A percentile compares a stretch with the other conserved stretches of the same genome.
Evolutionary conservation across 2,329 filamentous ascomycete genomes (phyloP).

Genomic region (Thielaviopsis punctulata): DNA sequence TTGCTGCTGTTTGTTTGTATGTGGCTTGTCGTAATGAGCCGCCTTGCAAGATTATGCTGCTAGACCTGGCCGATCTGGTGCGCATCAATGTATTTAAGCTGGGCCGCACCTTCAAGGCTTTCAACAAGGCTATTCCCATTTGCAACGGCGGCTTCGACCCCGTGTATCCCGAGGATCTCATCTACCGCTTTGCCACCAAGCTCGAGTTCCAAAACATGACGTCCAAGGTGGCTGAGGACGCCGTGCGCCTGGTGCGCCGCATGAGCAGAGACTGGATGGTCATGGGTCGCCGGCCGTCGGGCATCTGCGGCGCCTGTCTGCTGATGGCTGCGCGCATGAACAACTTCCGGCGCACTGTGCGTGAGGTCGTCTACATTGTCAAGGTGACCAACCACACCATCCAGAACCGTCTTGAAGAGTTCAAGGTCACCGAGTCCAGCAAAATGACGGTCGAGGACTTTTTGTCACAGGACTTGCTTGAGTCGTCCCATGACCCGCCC

Average conservation of each 20-base stretch:
- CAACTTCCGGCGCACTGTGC: constrained; percentile 82
- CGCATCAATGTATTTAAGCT: constrained; percentile 83
- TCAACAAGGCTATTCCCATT: constrained; percentile 54
- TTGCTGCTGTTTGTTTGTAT: constrained; percentile 83
- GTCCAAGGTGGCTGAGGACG: constrained; percentile 73
- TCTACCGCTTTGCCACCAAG: constrained; percentile 77
- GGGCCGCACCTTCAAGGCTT: constrained; percentile 73
- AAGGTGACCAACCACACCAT: constrained; percentile 92
- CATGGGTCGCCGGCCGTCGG: constrained; percentile 79
- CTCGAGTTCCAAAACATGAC: constrained; percentile 77
- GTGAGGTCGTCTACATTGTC: constrained; percentile 94
- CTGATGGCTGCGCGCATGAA: constrained; percentile 95
- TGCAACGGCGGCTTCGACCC: constrained; percentile 48
- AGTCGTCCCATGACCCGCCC: constrained; percentile 65
- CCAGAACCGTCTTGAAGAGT: constrained; percentile 79
- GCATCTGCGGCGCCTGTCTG: constrained; percentile 83
- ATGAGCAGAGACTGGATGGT: constrained; percentile 98
- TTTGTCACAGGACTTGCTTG: constrained; percentile 50
- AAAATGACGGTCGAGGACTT: constrained; percentile 80
- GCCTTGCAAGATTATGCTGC: constrained; percentile 77
- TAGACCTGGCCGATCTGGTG: constrained; percentile 76
- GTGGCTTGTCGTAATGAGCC: constrained; percentile 66
- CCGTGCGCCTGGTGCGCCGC: constrained; percentile 68
- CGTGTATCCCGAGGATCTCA: constrained; percentile 75
- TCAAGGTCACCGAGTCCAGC: constrained; percentile 71